Conservation (phyloP, 306 rosid genomes). For the Acacia melanoxylon region DNA sequence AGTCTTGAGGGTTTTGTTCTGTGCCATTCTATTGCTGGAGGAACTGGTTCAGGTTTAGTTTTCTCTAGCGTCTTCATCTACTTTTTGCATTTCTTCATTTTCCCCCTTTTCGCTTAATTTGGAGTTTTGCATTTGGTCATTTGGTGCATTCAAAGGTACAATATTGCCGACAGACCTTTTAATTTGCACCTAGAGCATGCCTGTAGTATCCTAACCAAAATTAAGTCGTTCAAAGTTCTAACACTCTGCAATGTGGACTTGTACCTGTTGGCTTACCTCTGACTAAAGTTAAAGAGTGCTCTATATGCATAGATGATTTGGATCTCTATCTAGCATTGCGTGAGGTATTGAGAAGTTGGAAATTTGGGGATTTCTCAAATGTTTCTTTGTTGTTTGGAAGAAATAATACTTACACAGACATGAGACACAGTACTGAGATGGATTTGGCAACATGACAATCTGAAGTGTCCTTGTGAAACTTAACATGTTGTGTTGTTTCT, state of each 20-base stretch:
- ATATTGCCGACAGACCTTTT: neutral
- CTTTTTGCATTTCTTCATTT: slow-evolving; percentile 11
- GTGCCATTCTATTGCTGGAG: slow-evolving; percentile 97
- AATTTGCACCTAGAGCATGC: neutral
- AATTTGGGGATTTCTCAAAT: neutral
- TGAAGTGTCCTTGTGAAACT: neutral
- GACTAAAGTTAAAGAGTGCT: neutral
- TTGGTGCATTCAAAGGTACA: slow-evolving; percentile 12
- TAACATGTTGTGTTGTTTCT: neutral
- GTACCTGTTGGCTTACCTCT: neutral
- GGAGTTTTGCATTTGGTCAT: neutral
- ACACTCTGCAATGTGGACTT: neutral
- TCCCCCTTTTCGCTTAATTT: neutral
- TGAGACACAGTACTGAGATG: neutral
- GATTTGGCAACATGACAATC: neutral
- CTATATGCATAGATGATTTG: neutral
- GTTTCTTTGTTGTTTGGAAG: neutral
- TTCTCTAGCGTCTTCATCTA: slow-evolving; percentile 11
- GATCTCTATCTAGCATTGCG: neutral
- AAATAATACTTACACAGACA: neutral
- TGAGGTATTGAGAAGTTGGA: neutral
- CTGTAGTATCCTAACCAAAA: neutral
- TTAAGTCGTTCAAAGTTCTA: neutral
- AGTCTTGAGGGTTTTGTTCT: slow-evolving; percentile 99
- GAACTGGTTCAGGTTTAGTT: slow-evolving; percentile 90